These are phyloP conservation scores for Antitrichia curtipendula DNA, from an alignment of 225 moss, liverwort and hornwort species.

Conservation along the genomic window DNA sequence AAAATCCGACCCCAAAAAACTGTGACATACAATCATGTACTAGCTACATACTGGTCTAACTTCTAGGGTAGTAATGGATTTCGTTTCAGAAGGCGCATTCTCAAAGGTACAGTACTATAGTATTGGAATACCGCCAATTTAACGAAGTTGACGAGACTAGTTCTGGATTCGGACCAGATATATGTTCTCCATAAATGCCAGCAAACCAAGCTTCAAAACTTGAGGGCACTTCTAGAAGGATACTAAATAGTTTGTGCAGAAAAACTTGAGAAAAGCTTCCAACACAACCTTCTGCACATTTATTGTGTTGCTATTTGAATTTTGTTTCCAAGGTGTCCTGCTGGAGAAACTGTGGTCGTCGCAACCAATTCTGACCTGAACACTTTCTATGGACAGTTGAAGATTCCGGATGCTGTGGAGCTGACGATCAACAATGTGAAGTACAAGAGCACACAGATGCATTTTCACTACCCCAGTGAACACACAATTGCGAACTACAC, in stretches of 20 bases:
- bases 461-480: constrained; percentile 61
- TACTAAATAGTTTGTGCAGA: neutral
- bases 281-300: neutral
- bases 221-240: no score
- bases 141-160: neutral
- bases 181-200: neutral
- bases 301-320: neutral
- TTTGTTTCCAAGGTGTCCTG: neutral
- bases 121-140: neutral
- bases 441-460: constrained; percentile 29
- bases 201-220: neutral
- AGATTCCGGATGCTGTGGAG: neutral
- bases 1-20: neutral
- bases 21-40: neutral
- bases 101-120: neutral
- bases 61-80: neutral
- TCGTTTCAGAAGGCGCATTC: neutral
- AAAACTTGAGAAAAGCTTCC: no score
- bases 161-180: neutral
- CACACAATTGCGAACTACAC: constrained; percentile 19
- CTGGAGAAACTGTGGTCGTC: neutral
- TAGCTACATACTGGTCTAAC: no score
- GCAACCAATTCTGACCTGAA: neutral
- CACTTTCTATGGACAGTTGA: neutral
- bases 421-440: neutral